These are phyloP conservation scores for Symbiodinium natans DNA, from an alignment of 73 alveolate genomes.

Conservation along the genomic window DNA sequence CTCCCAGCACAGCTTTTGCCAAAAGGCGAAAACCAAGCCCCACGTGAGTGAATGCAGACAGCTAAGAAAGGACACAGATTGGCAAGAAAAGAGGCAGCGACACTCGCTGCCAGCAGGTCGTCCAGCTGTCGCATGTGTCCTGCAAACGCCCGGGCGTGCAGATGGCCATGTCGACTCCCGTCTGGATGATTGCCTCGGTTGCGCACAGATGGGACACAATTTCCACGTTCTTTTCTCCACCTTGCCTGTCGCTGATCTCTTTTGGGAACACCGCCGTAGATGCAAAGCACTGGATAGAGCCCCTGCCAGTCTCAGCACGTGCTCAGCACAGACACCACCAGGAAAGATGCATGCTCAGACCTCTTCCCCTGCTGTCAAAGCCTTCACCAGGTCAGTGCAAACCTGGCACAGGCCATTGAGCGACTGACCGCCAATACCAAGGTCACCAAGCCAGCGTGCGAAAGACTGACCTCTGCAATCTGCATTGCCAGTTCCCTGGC, in stretches of 20 bases:
- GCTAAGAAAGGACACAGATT: not conserved
- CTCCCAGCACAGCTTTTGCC: too few relatives aligned
- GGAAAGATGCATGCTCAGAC: too few relatives aligned
- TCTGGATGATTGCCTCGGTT: conserved; percentile 60
- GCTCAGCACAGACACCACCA: too few relatives aligned
- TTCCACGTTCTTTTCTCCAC: not conserved
- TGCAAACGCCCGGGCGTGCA: conserved; percentile 99
- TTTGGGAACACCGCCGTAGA: conserved; percentile 92
- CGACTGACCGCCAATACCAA: not conserved
- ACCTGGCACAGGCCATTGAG: conserved; percentile 92
- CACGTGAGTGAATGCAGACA: too few relatives aligned
- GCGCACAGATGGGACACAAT: not conserved
- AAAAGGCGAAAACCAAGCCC: too few relatives aligned
- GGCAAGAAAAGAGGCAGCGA: not conserved
- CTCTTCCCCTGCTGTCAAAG: conserved; percentile 86
- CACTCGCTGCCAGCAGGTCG: too few relatives aligned
- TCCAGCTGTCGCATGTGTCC: too few relatives aligned
- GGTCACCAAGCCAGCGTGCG: not conserved
- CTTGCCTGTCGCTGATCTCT: conserved; percentile 59
- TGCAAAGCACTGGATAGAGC: conserved; percentile 88
- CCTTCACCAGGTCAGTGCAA: conserved; percentile 95
- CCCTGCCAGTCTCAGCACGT: conserved; percentile 25
- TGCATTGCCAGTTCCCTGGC: conserved; percentile 98
- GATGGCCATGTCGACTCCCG: conserved; percentile 98
- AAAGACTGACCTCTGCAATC: conserved; percentile 96